Percentiles rank a stretch among this genome's conserved stretches.
Evolutionary conservation across 345 rosid species (phyloP).

Genomic region (Carallia pectinifolia): DNA sequence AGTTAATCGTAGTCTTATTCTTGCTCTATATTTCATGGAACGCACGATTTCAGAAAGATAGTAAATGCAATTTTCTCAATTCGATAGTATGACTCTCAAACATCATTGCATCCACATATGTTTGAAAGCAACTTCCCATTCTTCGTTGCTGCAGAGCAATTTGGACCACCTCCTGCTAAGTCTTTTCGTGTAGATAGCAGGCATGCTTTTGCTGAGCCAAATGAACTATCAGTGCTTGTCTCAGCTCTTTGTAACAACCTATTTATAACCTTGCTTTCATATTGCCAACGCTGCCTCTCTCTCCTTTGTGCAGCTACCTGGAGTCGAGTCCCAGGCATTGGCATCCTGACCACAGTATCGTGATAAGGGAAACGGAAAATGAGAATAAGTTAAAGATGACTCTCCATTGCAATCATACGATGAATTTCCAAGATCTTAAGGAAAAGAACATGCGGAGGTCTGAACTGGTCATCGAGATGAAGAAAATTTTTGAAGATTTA

Average conservation of each 20-base stretch:
- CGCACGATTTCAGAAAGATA: no score
- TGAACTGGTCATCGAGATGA: conserved; percentile 44
- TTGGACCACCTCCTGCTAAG: no score
- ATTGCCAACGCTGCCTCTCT: neutral
- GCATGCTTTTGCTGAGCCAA: no score
- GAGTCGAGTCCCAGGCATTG: conserved; percentile 36
- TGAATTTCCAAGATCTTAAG: conserved; percentile 51
- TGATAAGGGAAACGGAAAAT: conserved; percentile 55
- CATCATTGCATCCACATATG: neutral
- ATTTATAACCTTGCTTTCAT: no score
- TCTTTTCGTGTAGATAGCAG: no score
- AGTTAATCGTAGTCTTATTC: conserved; percentile 13
- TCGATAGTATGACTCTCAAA: no score
- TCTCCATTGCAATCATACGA: conserved; percentile 38
- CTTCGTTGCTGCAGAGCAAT: neutral
- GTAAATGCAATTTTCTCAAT: no score
- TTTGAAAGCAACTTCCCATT: neutral
- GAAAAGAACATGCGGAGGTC: conserved; percentile 56
- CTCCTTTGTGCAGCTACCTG: conserved; percentile 37
- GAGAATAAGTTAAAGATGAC: conserved; percentile 47
- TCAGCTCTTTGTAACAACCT: no score
- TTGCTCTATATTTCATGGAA: no score
- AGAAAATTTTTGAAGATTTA: conserved; percentile 48
- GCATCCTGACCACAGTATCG: conserved; percentile 36
- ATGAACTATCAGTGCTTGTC: no score